Evolutionary conservation across 2,329 filamentous ascomycete species (phyloP).

Genomic region (Xylaria hypoxylon): DNA sequence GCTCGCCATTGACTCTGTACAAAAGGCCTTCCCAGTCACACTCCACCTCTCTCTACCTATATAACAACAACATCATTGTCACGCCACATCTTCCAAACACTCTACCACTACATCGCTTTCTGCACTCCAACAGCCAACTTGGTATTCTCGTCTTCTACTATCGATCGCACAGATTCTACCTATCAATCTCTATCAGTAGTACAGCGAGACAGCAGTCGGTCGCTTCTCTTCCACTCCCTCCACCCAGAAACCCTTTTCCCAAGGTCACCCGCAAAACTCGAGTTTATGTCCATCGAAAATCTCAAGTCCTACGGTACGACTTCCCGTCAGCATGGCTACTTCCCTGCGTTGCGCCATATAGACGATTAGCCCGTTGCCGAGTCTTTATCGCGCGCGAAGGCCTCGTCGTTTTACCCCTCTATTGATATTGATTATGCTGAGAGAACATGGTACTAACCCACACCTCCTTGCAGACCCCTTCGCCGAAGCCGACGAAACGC

Average conservation of each 20-base stretch:
- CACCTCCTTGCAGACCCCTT: slow-evolving; percentile 82
- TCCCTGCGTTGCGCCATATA: not conserved
- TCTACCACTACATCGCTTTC: slow-evolving; percentile 22
- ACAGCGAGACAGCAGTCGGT: slow-evolving; percentile 66
- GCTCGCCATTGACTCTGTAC: slow-evolving; percentile 23
- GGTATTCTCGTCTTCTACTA: slow-evolving; percentile 18
- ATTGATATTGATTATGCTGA: not conserved
- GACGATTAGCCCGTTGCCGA: not conserved
- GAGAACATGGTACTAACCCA: slow-evolving; percentile 43
- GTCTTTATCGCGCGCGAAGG: slow-evolving; percentile 4
- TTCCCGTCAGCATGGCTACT: not conserved
- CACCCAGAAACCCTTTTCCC: slow-evolving; percentile 64
- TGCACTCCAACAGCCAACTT: slow-evolving; percentile 10
- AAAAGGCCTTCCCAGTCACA: slow-evolving; percentile 37
- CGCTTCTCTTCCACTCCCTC: slow-evolving; percentile 57
- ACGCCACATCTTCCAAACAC: slow-evolving; percentile 25
- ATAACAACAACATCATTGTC: slow-evolving; percentile 35
- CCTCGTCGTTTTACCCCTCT: slow-evolving; percentile 34
- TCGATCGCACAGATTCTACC: slow-evolving; percentile 17
- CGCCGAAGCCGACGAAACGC: slow-evolving; percentile 99
- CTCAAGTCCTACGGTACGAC: slow-evolving; percentile 90
- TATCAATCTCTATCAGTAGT: slow-evolving; percentile 41
- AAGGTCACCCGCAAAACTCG: slow-evolving; percentile 73
- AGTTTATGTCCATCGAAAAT: slow-evolving; percentile 99
- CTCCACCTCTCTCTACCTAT: slow-evolving; percentile 27